phyloP scores from a whole-genome alignment of 75 land plant species.

The Azolla pinnata region DNA sequence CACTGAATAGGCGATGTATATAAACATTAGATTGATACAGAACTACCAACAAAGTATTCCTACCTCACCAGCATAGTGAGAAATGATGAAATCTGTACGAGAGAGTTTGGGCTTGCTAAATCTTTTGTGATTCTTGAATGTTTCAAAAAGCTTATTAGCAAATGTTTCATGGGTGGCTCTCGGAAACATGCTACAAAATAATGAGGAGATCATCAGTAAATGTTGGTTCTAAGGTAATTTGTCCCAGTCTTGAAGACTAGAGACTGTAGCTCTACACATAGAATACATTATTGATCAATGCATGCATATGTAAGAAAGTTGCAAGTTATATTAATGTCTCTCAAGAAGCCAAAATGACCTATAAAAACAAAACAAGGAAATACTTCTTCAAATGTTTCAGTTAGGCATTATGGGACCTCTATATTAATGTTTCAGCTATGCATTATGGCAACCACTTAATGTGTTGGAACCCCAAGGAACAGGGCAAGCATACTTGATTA shows the following conservation, averaged over 20 bases:
- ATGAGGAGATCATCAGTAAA: not conserved
- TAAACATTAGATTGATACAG: not conserved
- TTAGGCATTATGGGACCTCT: no score
- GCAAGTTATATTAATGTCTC: not conserved
- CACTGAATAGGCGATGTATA: no score
- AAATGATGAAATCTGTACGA: conserved; percentile 87
- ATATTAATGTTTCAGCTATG: no score
- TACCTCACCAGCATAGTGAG: conserved; percentile 99
- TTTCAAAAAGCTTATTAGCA: conserved; percentile 86
- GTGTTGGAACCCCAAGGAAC: no score
- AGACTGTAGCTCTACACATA: not conserved
- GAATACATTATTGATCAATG: no score
- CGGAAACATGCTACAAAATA: conserved; percentile 79
- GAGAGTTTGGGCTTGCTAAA: conserved; percentile 94
- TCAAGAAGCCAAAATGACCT: not conserved
- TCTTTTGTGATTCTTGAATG: conserved; percentile 77
- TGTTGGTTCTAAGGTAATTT: no score
- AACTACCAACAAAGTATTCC: conserved; percentile 10
- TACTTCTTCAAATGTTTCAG: no score
- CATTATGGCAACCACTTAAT: no score
- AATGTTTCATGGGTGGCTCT: conserved; percentile 98
- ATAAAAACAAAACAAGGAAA: not conserved
- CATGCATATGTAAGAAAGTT: no score
- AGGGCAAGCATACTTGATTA: no score
- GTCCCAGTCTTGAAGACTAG: no score